A percentile compares a stretch with the other conserved stretches of the same genome.
Conservation (phyloP, 352 stramenopile genomes). For the Pythium rishiriense region DNA sequence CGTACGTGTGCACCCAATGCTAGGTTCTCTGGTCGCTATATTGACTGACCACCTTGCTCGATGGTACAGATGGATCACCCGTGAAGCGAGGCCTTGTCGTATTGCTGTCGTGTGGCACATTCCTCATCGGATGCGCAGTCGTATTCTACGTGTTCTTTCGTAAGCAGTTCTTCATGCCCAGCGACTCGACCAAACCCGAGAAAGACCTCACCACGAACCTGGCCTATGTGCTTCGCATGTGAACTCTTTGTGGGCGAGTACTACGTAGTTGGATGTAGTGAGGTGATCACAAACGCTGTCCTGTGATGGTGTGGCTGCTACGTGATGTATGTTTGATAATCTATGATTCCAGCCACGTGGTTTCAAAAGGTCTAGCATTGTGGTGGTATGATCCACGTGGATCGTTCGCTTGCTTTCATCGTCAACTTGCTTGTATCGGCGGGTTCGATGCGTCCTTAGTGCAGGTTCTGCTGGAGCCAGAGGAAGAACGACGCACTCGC, state of each 20-base stretch:
- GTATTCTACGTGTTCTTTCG: slow-evolving; percentile 47
- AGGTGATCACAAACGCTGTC: too few species aligned
- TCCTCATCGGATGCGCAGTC: slow-evolving; percentile 41
- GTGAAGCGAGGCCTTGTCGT: slow-evolving; percentile 36
- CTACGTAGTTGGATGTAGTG: not conserved
- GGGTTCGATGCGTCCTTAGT: not conserved
- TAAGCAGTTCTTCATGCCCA: slow-evolving; percentile 36
- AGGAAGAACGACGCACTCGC: slow-evolving; percentile 86
- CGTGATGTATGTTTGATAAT: not conserved
- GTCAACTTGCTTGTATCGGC: too few species aligned
- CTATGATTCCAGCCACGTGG: not conserved
- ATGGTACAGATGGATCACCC: slow-evolving; percentile 8
- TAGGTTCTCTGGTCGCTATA: too few species aligned
- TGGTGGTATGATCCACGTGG: too few species aligned
- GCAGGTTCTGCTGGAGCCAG: slow-evolving; percentile 72
- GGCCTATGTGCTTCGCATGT: slow-evolving; percentile 50
- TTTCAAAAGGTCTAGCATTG: slow-evolving; percentile 10
- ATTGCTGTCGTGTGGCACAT: slow-evolving; percentile 41
- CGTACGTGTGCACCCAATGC: too few species aligned
- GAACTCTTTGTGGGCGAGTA: not conserved
- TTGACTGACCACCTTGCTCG: not conserved
- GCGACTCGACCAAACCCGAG: slow-evolving; percentile 44
- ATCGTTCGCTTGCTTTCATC: not conserved
- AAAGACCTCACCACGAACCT: slow-evolving; percentile 56
- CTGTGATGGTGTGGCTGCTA: too few species aligned